Evolutionary conservation across 108 stramenopile species (phyloP), one percentile per base, ranked within the genome.

Genomic region (Pseudonitzschia pungens): DNA sequence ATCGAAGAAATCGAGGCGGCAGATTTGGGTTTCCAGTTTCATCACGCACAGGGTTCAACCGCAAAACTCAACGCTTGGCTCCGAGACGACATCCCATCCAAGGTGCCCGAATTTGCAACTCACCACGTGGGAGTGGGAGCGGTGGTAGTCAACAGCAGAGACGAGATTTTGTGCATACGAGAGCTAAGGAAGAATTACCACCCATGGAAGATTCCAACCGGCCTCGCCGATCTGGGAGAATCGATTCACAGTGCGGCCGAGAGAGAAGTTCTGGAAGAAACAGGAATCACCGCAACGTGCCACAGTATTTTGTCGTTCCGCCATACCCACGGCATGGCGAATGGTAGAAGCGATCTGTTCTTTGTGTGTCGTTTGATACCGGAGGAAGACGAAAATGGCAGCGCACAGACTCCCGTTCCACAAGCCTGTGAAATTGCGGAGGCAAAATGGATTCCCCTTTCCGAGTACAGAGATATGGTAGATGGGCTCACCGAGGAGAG

Each of bases 241-340:
- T 59, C 79, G n/a, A 74, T 97, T 29, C 80, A 84, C 56, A 82
- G 83, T 10, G 94, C 91, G 2, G 94, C 84, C 6, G 63, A 78
- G 44, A 76, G 96, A 22, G 96, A 97, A 78, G 94, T 95, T 2
- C 65, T 79, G 69, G 96, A 97, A 78, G 96, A 97, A 69, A 97
- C 96, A 11, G 96, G 96, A 12, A 87, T 97, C 43, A 55, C 53
- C 18, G 79, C 85, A 29, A 72, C 66, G 0, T 95, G 89, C 69
- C 68, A 71, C 8, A 84, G 80, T 56, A 74, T 97, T 0, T 66
- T 97, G 10, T 81, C 87, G 40, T 88, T 97, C 51, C 87, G 96
- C 50, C 96, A 97, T 56, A 81, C 87, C 7, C 93, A 94, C 60
- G 87, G 84, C 33, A 15, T 86, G 32, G 85, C 89, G 16, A 82